Conservation (phyloP, 2,329 filamentous ascomycete species). For the Talaromyces verruculosus region DNA sequence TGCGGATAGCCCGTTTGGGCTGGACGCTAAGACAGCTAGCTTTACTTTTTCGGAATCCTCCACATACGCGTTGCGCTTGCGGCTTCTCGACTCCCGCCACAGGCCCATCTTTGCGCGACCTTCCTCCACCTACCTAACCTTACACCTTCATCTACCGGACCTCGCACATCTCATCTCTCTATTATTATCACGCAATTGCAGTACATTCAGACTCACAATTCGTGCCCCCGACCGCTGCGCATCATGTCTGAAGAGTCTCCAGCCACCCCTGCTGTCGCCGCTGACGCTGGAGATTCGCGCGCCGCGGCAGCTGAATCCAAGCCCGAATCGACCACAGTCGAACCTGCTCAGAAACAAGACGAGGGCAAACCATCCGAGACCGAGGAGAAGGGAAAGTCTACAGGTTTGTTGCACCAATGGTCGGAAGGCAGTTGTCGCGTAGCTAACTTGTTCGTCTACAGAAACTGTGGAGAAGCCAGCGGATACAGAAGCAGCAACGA, state of each 20-base stretch:
- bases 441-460: not conserved
- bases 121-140: not conserved
- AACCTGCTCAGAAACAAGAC: slow-evolving; percentile 21
- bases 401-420: slow-evolving; percentile 29
- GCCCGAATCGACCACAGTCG: slow-evolving; percentile 25
- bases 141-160: not conserved
- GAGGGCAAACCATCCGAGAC: slow-evolving; percentile 2
- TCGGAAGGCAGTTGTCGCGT: not conserved
- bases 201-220: not conserved
- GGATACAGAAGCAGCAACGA: slow-evolving; percentile 34
- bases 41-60: not conserved
- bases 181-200: not conserved
- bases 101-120: slow-evolving; percentile 21
- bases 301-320: slow-evolving; percentile 31
- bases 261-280: slow-evolving; percentile 32
- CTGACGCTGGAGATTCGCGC: slow-evolving; percentile 35
- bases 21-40: slow-evolving; percentile 1
- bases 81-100: slow-evolving; percentile 30
- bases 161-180: not conserved
- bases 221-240: slow-evolving; percentile 22
- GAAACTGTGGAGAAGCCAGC: slow-evolving; percentile 19
- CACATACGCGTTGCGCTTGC: slow-evolving; percentile 25
- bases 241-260: slow-evolving; percentile 44
- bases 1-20: not conserved
- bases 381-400: slow-evolving; percentile 32